These are phyloP conservation scores for Chalaropsis ovoidea DNA, from an alignment of 2,329 filamentous ascomycete genomes.

Conservation along the genomic window DNA sequence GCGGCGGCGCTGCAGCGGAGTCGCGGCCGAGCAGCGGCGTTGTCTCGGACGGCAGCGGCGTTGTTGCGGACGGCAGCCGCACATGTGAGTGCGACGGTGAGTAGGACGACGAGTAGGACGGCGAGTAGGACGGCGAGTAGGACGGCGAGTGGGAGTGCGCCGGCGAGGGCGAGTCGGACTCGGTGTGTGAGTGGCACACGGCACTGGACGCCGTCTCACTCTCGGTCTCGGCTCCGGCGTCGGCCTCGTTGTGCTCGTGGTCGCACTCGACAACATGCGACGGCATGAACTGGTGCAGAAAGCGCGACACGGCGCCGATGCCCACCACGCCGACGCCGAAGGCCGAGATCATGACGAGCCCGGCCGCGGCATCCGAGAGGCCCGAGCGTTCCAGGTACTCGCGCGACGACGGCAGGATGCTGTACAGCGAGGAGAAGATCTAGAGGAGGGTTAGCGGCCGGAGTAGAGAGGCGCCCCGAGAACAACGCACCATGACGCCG, in stretches of 20 bases:
- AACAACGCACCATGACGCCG: constrained; percentile 71
- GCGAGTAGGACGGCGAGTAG: not conserved
- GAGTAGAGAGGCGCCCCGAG: not conserved
- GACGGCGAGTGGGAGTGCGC: not conserved
- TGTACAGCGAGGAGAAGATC: constrained; percentile 87
- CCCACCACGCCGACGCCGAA: constrained; percentile 64
- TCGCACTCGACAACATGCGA: constrained; percentile 75
- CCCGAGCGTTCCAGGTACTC: constrained; percentile 62
- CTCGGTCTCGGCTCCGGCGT: not conserved
- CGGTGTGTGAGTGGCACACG: not conserved
- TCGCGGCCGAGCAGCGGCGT: constrained; percentile 29
- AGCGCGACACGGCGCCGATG: constrained; percentile 61
- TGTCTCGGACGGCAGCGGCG: not conserved
- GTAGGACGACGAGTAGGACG: no score
- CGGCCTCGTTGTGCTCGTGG: constrained; percentile 54
- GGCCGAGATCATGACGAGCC: constrained; percentile 56
- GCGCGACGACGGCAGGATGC: constrained; percentile 82
- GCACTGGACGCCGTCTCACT: constrained; percentile 1
- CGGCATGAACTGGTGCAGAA: constrained; percentile 64
- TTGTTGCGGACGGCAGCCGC: no score
- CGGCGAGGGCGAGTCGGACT: not conserved
- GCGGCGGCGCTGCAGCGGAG: constrained; percentile 34
- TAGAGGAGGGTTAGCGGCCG: constrained; percentile 33
- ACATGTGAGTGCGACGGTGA: no score
- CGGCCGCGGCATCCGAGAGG: constrained; percentile 55